These are phyloP conservation scores for Anthracocystis panici-leucophaei DNA, from an alignment of 1,284 basidiomycete species.

Conservation along the genomic window DNA sequence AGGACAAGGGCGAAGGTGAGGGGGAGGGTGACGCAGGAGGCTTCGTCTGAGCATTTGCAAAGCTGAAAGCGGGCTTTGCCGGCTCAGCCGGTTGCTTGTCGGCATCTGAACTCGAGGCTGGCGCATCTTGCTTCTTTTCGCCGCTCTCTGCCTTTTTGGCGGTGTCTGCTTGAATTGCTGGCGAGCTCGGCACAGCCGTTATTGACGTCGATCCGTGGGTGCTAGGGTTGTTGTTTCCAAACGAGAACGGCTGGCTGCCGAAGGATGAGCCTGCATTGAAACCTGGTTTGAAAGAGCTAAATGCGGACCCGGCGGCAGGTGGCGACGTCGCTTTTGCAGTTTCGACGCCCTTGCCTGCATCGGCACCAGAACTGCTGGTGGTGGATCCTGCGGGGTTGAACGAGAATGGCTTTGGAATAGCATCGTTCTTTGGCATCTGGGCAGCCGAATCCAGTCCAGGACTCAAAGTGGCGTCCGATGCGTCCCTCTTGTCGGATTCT, in stretches of 20 bases:
- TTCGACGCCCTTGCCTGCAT: slow-evolving; percentile 6
- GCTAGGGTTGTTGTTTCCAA: slow-evolving; percentile 24
- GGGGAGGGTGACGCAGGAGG: slow-evolving; percentile 9
- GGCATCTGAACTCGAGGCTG: not conserved
- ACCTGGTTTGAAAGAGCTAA: slow-evolving; percentile 38
- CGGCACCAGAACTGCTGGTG: not conserved
- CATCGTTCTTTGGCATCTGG: slow-evolving; percentile 24
- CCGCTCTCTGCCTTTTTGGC: slow-evolving; percentile 7
- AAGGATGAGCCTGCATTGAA: slow-evolving; percentile 32
- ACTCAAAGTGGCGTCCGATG: not conserved
- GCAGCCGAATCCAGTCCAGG: slow-evolving; percentile 19
- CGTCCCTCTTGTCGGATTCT: slow-evolving; percentile 8
- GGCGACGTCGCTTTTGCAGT: slow-evolving; percentile 27
- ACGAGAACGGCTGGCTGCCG: slow-evolving; percentile 40
- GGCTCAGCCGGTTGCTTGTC: not conserved
- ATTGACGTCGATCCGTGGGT: slow-evolving; percentile 1
- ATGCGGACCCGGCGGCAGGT: slow-evolving; percentile 22
- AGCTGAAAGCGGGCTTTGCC: slow-evolving; percentile 28
- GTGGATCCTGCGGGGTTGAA: slow-evolving; percentile 22
- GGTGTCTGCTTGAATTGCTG: slow-evolving; percentile 4
- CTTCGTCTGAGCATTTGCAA: slow-evolving; percentile 19
- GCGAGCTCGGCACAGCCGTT: not conserved
- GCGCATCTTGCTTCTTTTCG: not conserved
- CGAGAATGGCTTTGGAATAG: slow-evolving; percentile 21
- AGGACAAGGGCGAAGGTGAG: slow-evolving; percentile 6